Percentiles rank a stretch among this genome's conserved stretches.
Conservation (phyloP, 2,329 filamentous ascomycete species). For the Xylaria sp. region DNA sequence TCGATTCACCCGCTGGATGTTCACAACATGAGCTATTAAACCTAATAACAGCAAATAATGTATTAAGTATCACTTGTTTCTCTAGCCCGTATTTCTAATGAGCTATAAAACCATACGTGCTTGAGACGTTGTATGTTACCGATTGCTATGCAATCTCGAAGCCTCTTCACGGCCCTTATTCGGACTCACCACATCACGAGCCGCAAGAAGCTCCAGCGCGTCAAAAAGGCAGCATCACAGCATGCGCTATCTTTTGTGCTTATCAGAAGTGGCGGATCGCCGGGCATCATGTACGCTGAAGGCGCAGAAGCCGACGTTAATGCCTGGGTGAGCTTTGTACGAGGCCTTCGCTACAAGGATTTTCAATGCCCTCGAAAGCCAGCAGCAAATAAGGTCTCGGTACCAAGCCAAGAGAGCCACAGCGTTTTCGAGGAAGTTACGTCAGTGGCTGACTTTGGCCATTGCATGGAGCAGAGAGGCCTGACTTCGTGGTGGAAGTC, state of each 20-base stretch:
- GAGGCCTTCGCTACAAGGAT: slow-evolving; percentile 76
- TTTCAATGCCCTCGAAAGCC: slow-evolving; percentile 72
- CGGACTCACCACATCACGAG: slow-evolving; percentile 85
- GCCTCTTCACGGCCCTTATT: slow-evolving; percentile 67
- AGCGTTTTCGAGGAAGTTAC: slow-evolving; percentile 66
- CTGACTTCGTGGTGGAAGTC: slow-evolving; percentile 73
- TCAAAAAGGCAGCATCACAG: slow-evolving; percentile 72
- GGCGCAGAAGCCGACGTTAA: slow-evolving; percentile 63
- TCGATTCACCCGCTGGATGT: no score
- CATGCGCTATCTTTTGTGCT: slow-evolving; percentile 71
- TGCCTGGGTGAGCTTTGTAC: slow-evolving; percentile 73
- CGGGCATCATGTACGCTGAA: slow-evolving; percentile 84
- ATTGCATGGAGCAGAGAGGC: slow-evolving; percentile 68
- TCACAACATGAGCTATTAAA: no score
- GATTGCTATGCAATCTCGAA: slow-evolving; percentile 26
- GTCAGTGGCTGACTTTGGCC: slow-evolving; percentile 72
- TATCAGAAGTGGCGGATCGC: slow-evolving; percentile 73
- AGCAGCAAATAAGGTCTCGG: slow-evolving; percentile 42
- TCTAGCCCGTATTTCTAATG: no score
- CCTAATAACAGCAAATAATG: no score
- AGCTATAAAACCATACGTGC: neutral
- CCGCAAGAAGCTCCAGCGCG: slow-evolving; percentile 72
- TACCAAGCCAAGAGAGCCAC: slow-evolving; percentile 28
- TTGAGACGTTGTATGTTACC: neutral
- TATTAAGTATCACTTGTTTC: no score